phyloP scores from a whole-genome alignment of 305 asterid genomes.

The Fraxinus baroniana region DNA sequence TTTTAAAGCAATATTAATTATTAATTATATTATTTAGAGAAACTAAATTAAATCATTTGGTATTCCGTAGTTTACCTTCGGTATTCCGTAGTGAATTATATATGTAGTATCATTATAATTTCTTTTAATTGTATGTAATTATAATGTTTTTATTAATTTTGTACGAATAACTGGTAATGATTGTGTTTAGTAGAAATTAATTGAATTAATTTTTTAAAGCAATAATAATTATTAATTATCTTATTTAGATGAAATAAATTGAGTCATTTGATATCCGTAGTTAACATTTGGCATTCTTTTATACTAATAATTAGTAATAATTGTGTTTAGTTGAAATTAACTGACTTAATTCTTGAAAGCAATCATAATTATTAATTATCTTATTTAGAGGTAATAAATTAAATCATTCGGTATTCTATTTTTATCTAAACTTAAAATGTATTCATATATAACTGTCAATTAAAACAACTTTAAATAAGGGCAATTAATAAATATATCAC shows the following conservation, averaged over 20 bases:
- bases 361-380: not conserved
- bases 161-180: not conserved
- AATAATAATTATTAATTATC: not conserved
- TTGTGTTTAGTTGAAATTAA: not conserved
- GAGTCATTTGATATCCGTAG: too few relatives aligned
- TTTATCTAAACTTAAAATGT: not conserved
- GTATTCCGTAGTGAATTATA: too few relatives aligned
- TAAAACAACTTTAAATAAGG: not conserved
- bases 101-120: not conserved
- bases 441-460: not conserved
- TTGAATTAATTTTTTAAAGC: not conserved
- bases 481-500: too few relatives aligned
- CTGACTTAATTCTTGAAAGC: not conserved
- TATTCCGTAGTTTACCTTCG: too few relatives aligned
- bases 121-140: not conserved
- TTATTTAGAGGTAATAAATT: too few relatives aligned
- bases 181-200: not conserved
- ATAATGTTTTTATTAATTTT: too few relatives aligned
- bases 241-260: too few relatives aligned
- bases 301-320: not conserved
- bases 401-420: too few relatives aligned
- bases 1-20: too few relatives aligned
- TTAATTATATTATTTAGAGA: too few relatives aligned
- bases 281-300: too few relatives aligned
- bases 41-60: too few relatives aligned